Conservation (phyloP, 1,284 basidiomycete genomes). For the Boletus sp. region DNA sequence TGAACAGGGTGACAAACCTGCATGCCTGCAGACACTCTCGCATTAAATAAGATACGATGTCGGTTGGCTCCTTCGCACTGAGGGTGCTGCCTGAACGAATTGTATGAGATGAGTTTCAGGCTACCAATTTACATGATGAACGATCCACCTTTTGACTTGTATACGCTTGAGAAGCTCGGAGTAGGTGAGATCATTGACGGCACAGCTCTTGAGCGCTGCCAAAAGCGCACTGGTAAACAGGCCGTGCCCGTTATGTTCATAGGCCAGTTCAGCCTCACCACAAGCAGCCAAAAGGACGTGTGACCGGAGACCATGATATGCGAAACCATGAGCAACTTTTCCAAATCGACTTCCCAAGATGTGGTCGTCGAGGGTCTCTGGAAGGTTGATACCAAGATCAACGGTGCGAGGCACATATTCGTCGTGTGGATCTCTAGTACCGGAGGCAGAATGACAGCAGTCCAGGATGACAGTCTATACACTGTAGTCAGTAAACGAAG, state of each 20-base stretch:
- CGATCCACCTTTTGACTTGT: slow-evolving; percentile 9
- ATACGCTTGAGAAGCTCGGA: slow-evolving; percentile 9
- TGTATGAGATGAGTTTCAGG: neutral
- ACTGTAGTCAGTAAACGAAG: neutral
- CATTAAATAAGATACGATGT: slow-evolving; percentile 20
- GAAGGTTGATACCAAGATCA: slow-evolving; percentile 43
- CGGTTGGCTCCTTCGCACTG: slow-evolving; percentile 18
- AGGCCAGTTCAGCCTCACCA: slow-evolving; percentile 10
- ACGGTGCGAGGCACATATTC: slow-evolving; percentile 38
- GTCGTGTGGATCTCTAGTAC: slow-evolving; percentile 32
- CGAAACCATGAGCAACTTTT: slow-evolving; percentile 39
- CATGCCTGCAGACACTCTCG: slow-evolving; percentile 3
- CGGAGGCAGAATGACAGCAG: slow-evolving; percentile 49
- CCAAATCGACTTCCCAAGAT: slow-evolving; percentile 42
- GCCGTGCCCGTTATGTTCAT: slow-evolving; percentile 13
- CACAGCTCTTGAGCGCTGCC: slow-evolving; percentile 2
- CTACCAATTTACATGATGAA: neutral
- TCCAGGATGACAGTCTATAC: slow-evolving; percentile 40
- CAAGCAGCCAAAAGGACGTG: slow-evolving; percentile 7
- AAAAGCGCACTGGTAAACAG: slow-evolving; percentile 19
- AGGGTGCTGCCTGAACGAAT: slow-evolving; percentile 14
- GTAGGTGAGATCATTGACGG: slow-evolving; percentile 15
- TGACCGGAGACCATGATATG: slow-evolving; percentile 18
- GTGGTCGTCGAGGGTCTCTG: slow-evolving; percentile 46
- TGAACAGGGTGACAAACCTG: slow-evolving; percentile 1